Evolutionary conservation across 768 basidiomycete genomes (phyloP), one percentile per base, ranked within the genome.

Genomic region (Pholiota microspora): DNA sequence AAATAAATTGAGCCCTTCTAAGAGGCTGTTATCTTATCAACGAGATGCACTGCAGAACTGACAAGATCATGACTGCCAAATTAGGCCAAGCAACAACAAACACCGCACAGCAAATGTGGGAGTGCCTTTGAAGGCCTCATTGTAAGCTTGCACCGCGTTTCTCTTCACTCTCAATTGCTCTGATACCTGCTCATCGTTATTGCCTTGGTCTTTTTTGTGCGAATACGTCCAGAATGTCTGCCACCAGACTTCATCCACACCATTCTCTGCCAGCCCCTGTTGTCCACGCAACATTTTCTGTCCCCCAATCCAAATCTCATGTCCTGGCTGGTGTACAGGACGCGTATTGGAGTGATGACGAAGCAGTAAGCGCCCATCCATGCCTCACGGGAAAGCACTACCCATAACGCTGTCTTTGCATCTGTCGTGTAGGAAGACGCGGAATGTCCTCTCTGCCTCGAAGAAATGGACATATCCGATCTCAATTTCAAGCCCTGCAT

Each of bases 401-500:
- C 40, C 48, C 23, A 9, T 32, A 40, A 40, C 31, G 57, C 49
- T 59, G 58, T 34, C 61, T 51, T 53, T 40, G 59, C 50, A 44
- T 47, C n/a, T 38, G 9, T 28, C 29, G 51, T 59, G 1, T 62
- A 98, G 96, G 96, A 98, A 69, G 94, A 98, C 67, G 90, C 91
- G 58, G 97, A 98, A 66, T 99, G 97, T 75, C 93, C 97, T 42
- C 83, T 99, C 56, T 99, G 97, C 74, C 85, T 98, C 40, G 96
- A 98, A 68, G 94, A 97, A 76, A 94, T 99, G 89, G 97, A 98
- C 75, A 85, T 98, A 62, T 94, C 94, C 47, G 97, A 99, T 82
- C 83, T 98, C 71, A 96, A 96, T 77, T 99, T 99, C 77, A 96
- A 94, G 77, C 97, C 97, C 24, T 99, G 97, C 73, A 85, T 94